These are phyloP conservation scores for Cyberlindnera misumaiensis DNA, from an alignment of 805 yeast species.

Conservation along the genomic window DNA sequence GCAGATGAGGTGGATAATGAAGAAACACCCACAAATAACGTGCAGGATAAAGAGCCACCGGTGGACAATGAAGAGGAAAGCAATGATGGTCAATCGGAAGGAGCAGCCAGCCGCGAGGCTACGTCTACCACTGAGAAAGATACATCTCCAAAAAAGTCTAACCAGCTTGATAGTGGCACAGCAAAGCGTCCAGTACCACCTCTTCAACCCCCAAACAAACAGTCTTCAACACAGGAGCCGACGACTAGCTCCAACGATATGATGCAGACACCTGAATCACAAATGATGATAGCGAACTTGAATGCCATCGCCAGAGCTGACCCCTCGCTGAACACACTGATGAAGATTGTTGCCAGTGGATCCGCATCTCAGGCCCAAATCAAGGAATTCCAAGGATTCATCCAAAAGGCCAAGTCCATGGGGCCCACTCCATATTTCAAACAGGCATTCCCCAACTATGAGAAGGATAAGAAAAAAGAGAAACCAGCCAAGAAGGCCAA, in stretches of 20 bases:
- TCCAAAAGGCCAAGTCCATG: constrained; percentile 72
- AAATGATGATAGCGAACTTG: constrained; percentile 77
- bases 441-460: constrained; percentile 22
- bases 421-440: constrained; percentile 42
- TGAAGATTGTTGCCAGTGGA: constrained; percentile 85
- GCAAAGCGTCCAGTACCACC: constrained; percentile 13
- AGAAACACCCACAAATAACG: background rate
- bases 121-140: background rate
- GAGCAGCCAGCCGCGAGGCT: background rate
- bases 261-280: constrained; percentile 56
- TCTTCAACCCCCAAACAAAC: constrained; percentile 1
- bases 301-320: constrained; percentile 78
- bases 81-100: background rate
- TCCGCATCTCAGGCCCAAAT: constrained; percentile 68
- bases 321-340: constrained; percentile 55
- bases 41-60: background rate
- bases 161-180: background rate
- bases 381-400: constrained; percentile 70
- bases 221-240: constrained; percentile 5
- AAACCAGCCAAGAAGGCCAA: constrained; percentile 21
- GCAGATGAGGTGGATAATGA: constrained; percentile 9
- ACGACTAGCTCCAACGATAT: constrained; percentile 26
- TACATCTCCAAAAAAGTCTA: background rate
- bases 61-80: background rate
- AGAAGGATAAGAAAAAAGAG: constrained; percentile 10